Percentiles rank a stretch among this genome's conserved stretches.
Conservation (phyloP, 441 rosid species). For the Populus trichocarpa region DNA sequence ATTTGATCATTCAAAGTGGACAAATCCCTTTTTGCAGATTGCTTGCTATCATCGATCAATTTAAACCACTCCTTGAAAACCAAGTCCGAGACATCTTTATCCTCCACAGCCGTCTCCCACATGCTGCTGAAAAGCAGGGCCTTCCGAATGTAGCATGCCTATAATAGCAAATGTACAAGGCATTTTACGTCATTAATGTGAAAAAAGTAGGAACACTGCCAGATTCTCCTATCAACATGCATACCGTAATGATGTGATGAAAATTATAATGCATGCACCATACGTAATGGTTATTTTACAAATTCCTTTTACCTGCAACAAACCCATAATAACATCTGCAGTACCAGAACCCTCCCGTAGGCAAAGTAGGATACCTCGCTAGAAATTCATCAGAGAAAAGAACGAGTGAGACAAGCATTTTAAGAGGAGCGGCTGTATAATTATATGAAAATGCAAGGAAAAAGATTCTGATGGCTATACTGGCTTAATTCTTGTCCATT, state of each 20-base stretch:
- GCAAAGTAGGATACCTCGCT: slow-evolving; percentile 53
- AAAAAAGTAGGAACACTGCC: neutral
- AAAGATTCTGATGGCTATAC: slow-evolving; percentile 10
- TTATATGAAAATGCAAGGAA: neutral
- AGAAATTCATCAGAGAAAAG: slow-evolving; percentile 17
- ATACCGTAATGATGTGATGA: neutral
- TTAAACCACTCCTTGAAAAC: slow-evolving; percentile 39
- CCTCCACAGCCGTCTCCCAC: slow-evolving; percentile 27
- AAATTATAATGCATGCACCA: slow-evolving; percentile 3
- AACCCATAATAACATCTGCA: slow-evolving; percentile 42
- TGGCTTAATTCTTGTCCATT: slow-evolving; percentile 27
- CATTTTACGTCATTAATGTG: neutral
- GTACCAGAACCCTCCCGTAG: slow-evolving; percentile 56
- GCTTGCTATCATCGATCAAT: slow-evolving; percentile 46
- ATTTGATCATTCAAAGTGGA: slow-evolving; percentile 46
- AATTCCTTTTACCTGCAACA: slow-evolving; percentile 52
- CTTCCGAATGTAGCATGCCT: slow-evolving; percentile 60
- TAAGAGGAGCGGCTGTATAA: neutral
- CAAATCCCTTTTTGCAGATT: slow-evolving; percentile 29
- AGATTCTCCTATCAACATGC: neutral
- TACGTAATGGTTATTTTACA: neutral
- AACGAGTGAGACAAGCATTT: neutral
- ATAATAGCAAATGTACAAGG: neutral
- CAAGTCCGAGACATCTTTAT: slow-evolving; percentile 16
- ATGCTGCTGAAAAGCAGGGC: slow-evolving; percentile 30